Base-by-base conservation (phyloP, 2,329 filamentous ascomycete genomes). In the Arthrobotrys sinensis region DNA sequence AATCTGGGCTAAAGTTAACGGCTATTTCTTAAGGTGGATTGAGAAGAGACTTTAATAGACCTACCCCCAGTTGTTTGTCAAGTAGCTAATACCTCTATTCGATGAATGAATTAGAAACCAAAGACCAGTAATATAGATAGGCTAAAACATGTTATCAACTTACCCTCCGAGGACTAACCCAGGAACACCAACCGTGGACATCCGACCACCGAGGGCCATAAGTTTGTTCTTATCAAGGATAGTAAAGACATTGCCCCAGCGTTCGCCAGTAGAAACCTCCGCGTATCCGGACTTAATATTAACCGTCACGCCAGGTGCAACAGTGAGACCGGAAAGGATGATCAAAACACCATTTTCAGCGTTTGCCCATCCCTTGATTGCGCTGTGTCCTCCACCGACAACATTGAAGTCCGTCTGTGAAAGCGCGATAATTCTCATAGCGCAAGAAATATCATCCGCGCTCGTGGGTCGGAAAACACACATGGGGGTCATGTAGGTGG, bases 361-460 rank as follows among this genome's bases (percentile, higher is more conserved):
- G 16, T 78, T 78, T 7, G 67, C 75, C 75, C 75, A 78, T 19
- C 75, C 75, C 28, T 72, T 78, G 67, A 78, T 71, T 8, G 75
- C 67, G 19, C 75, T 78, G 38, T 78, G 75, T 1, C 75, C 75
- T 38, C 75, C 75, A 45, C 75, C 52, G 32, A 78, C 75, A 45
- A 78, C 36, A 40, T 72, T 72, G 46, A 78, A 78, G 14, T 72
- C 57, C 3, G 50, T 5, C 21, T 52, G 34, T 7, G 65, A 12
- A 21, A 50, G 10, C n/a, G 16, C 11, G 19, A 70, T 72, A n/a
- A 78, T 6, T 62, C 46, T 52, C 16, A 78, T 55, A 28, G 62
- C 75, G 32, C 67, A 40, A 36, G 75, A 78, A 36, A 78, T 16
- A 40, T 78, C 75, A 3, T 46, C 52, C 1, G 34, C 62, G 34